phyloP scores from a whole-genome alignment of 2,329 filamentous ascomycete genomes.

The Fusarium avenaceum region DNA sequence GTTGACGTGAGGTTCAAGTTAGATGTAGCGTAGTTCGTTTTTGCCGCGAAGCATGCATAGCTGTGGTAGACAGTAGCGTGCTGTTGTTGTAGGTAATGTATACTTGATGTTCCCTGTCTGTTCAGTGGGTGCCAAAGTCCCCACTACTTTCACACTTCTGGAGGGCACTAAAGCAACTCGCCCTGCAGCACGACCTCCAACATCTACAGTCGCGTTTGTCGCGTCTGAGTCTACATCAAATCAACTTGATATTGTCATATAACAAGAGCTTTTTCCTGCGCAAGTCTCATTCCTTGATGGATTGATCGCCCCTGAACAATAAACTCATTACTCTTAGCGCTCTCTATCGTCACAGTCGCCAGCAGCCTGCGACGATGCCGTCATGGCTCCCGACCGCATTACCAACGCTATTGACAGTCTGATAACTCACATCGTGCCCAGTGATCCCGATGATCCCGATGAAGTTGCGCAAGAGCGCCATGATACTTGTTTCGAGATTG shows the following conservation, averaged over 20 bases:
- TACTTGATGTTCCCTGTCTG: constrained; percentile 31
- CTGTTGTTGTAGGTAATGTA: constrained; percentile 48
- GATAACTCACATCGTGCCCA: constrained; percentile 79
- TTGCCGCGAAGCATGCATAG: constrained; percentile 51
- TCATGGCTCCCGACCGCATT: constrained; percentile 76
- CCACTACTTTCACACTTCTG: constrained; percentile 38
- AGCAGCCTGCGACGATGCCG: constrained; percentile 60
- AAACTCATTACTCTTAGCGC: not conserved
- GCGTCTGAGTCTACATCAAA: constrained; percentile 36
- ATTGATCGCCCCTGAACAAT: not conserved
- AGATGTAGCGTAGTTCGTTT: constrained; percentile 53
- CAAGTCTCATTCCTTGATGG: not conserved
- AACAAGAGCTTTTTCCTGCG: not conserved
- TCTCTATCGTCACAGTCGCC: constrained; percentile 5
- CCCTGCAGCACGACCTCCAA: constrained; percentile 35
- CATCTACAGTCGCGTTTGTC: constrained; percentile 50
- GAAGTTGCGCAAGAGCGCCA: constrained; percentile 77
- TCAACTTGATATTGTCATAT: constrained; percentile 30
- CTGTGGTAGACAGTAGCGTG: constrained; percentile 36
- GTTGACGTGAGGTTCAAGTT: constrained; percentile 48
- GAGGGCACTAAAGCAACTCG: constrained; percentile 31
- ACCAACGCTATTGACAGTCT: constrained; percentile 84
- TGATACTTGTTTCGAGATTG: constrained; percentile 69
- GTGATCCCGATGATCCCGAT: constrained; percentile 74
- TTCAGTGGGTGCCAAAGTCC: constrained; percentile 14